These are phyloP conservation scores for Amanita brunnescens DNA, from an alignment of 768 basidiomycete genomes.

Conservation along the genomic window DNA sequence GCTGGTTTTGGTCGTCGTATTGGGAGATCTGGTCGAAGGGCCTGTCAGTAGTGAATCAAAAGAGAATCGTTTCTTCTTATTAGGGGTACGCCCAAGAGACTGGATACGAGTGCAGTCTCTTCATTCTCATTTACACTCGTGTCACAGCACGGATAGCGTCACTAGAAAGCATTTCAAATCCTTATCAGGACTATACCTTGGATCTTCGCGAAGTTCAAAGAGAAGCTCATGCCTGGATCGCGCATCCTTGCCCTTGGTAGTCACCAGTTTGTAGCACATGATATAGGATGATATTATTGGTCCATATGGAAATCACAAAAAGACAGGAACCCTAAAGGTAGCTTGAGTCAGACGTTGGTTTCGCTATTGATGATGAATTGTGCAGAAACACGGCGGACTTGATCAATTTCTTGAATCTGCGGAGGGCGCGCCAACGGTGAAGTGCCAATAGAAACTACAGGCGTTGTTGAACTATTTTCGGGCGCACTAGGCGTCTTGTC, in stretches of 20 bases:
- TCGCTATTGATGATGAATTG: not conserved
- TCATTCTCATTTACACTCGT: not conserved
- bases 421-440: not conserved
- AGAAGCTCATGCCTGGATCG: not conserved
- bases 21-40: not conserved
- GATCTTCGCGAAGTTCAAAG: not conserved
- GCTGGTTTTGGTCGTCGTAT: not conserved
- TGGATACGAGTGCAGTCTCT: not conserved
- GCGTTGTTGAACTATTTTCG: not conserved
- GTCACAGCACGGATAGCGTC: not conserved
- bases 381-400: not conserved
- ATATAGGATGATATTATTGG: not conserved
- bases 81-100: not conserved
- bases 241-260: not conserved
- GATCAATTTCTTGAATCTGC: not conserved
- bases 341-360: conserved; percentile 1
- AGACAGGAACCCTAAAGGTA: not conserved
- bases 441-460: not conserved
- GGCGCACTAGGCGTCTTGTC: not conserved
- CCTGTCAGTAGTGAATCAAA: conserved; percentile 7
- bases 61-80: not conserved
- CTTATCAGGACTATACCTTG: not conserved
- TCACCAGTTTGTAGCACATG: not conserved
- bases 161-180: not conserved
- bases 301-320: not conserved